Base-by-base conservation (phyloP, 331 rosid species). In the Stylosanthes scabra region DNA sequence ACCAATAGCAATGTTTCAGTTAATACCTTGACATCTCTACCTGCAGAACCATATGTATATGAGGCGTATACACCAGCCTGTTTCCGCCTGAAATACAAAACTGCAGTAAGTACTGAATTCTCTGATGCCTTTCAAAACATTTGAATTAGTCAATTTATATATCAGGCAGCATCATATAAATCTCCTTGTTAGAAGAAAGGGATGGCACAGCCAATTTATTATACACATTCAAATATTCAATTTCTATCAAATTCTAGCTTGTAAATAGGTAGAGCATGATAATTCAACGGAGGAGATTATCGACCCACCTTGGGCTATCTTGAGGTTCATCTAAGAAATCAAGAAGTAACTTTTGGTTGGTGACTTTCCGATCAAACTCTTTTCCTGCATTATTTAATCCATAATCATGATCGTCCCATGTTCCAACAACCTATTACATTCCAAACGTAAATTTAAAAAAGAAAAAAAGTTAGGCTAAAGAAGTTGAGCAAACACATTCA, bases 321-420 rank as follows among this genome's bases (percentile, higher is more conserved):
- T 74, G 78, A 62, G 91, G 90, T 81, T 91, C 97, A 57, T 87
- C 96, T 78, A 89, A 83, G 83, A 89, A 91, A 77, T 89, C 97
- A 79, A 91, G 97, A 68, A 91, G 88, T 63, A 89, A 89, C 83
- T 76, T 83, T 75, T 91, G 97, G 80, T 89, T 89, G 42, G 83
- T 78, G 61, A 37, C 12, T 85, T 89, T 91, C 63, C 72, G 66
- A 4, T 29, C 29, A 84, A 91, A 84, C 75, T 91, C 96, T 80
- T 89, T 91, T 63, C 93, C 97, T 50, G 91, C 96, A 76, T 89
- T 84, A 68, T 89, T 91, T 74, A 91, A 81, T 79, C 97, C 97
- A 78, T 89, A 89, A 82, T 91, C 97, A 44, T 89, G 97, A 77
- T 91, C 96, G 80, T 91, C 97, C 97, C 97, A 91, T 39, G 91